Evolutionary conservation across 108 stramenopile genomes (phyloP).

Genomic region (Phaeodactylum tricornutum): DNA sequence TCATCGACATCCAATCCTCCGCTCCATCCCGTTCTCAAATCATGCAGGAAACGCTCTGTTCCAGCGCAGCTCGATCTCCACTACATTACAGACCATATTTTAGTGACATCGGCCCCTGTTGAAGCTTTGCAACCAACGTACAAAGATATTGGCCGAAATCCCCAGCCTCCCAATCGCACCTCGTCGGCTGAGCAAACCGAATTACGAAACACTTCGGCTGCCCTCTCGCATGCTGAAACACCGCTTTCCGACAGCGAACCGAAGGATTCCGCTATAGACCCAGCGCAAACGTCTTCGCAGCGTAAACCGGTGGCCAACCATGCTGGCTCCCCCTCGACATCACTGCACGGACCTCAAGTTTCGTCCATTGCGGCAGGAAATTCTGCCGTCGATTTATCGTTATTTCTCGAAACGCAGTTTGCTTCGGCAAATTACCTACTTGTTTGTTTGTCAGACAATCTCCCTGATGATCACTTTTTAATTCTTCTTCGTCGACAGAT

Average conservation of each 20-base stretch:
- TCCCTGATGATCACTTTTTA: slow-evolving; percentile 37
- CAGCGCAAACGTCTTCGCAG: neutral
- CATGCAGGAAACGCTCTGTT: neutral
- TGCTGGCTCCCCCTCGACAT: neutral
- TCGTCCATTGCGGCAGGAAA: slow-evolving; percentile 21
- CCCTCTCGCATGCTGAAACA: slow-evolving; percentile 1
- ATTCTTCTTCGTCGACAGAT: slow-evolving; percentile 49
- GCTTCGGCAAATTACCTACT: slow-evolving; percentile 32
- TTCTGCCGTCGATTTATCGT: slow-evolving; percentile 30
- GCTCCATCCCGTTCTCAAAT: too few relatives aligned
- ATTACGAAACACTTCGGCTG: neutral
- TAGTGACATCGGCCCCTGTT: slow-evolving; percentile 34
- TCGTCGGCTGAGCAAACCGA: neutral
- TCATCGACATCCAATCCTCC: too few relatives aligned
- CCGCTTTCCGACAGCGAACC: neutral
- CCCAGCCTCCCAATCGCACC: neutral
- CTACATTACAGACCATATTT: slow-evolving; percentile 40
- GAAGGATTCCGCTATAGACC: neutral
- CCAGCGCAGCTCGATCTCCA: slow-evolving; percentile 20
- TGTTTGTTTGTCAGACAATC: slow-evolving; percentile 41
- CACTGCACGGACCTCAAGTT: neutral
- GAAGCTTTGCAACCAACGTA: neutral
- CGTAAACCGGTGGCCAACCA: neutral
- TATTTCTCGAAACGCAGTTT: slow-evolving; percentile 44
- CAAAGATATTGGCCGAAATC: slow-evolving; percentile 4